Evolutionary conservation across 352 stramenopile species (phyloP), one percentile per base, ranked within the genome.

Genomic region (Pythium biforme): DNA sequence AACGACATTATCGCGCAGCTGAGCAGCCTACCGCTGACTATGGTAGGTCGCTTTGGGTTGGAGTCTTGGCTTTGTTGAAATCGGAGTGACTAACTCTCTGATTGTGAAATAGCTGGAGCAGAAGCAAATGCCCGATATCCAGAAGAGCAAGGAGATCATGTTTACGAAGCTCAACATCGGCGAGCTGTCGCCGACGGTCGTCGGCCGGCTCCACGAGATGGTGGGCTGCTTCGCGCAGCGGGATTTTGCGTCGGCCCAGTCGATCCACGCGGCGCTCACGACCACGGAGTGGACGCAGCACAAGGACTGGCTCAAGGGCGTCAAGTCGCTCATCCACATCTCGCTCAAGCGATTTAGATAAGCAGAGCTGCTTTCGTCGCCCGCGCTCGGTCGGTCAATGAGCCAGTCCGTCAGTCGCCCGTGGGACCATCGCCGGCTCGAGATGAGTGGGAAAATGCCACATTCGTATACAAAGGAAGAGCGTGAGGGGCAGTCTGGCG

Each of bases 291-390:
- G 96, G 96, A 83, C 88, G 64, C 88, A 96, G 59, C 95, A 99
- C 85, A 99, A 98, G 79, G 96, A 99, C 84, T 99, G 95, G 95
- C 86, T 99, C 62, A 97, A 97, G 71, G 95, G 95, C 15, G 82
- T 98, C 73, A 99, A 99, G 73, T 95, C 92, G 69, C 81, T 99
- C 66, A 92, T 98, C 70, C 94, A 98, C 70, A 95, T 99, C 56
- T 94, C 83, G 50, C 89, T 92, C 73, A 95, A 95, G 80, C 83
- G 84, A 45, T 91, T 93, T 87, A 88, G 83, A 87, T 92, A 90
- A 88, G 68, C 62, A 39, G 29, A 4, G 4, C 9, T 33, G 29
- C 4, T 33, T 33, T 9, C 29, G 29, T n/a, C n/a, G n/a, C n/a
- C n/a, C n/a, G n/a, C n/a, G n/a, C n/a, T n/a, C n/a, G n/a, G n/a